Conservation (phyloP, 768 basidiomycete species). For the Trametes gibbosa region DNA sequence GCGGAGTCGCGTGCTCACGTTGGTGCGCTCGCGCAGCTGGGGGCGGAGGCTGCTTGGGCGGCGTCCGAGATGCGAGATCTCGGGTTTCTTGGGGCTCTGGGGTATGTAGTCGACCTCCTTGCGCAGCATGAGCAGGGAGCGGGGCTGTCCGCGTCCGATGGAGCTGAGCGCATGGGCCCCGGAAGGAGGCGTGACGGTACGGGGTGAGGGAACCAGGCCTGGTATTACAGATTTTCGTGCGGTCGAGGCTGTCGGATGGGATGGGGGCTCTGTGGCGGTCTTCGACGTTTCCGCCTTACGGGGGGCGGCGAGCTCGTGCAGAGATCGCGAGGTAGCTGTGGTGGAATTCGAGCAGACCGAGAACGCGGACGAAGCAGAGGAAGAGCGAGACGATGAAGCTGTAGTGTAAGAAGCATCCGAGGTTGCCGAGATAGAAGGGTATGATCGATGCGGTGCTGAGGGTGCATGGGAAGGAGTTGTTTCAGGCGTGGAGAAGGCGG, state of each 20-base stretch:
- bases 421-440: conserved; percentile 1
- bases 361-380: conserved; percentile 18
- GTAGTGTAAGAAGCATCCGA: conserved; percentile 9
- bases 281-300: neutral
- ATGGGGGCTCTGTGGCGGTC: neutral
- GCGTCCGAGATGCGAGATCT: conserved; percentile 32
- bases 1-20: conserved; percentile 8
- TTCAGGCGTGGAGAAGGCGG: conserved; percentile 19
- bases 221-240: conserved; percentile 9
- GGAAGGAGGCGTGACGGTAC: conserved; percentile 22
- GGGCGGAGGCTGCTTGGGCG: conserved; percentile 25
- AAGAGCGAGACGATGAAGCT: conserved; percentile 10
- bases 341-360: conserved; percentile 19
- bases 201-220: conserved; percentile 14
- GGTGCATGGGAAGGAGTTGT: conserved; percentile 26
- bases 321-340: conserved; percentile 14
- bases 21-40: conserved; percentile 9
- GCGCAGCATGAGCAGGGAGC: conserved; percentile 61
- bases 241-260: conserved; percentile 17
- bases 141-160: conserved; percentile 34
- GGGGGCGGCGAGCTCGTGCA: conserved; percentile 21
- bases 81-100: conserved; percentile 62
- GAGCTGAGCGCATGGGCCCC: conserved; percentile 11
- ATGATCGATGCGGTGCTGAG: conserved; percentile 28
- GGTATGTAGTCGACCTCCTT: conserved; percentile 75